phyloP scores from a whole-genome alignment of 495 filamentous ascomycete species.

The Xylaria longipes region DNA sequence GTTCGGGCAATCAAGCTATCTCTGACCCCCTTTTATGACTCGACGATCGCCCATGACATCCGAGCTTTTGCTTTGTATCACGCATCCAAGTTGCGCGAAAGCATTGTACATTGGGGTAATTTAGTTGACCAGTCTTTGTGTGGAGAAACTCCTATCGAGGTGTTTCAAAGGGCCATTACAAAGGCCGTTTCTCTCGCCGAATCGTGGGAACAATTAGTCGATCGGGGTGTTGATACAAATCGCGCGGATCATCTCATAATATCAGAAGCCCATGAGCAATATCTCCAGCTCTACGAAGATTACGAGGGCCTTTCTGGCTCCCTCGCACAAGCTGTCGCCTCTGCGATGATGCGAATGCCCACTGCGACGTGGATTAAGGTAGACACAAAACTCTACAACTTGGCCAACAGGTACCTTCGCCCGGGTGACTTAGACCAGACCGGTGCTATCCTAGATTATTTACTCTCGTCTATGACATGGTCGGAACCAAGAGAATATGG shows the following conservation, averaged over 20 bases:
- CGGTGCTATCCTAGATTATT: not conserved
- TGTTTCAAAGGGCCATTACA: not conserved
- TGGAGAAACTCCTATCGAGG: not conserved
- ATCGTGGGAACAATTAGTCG: not conserved
- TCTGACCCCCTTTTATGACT: not conserved
- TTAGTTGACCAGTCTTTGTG: not conserved
- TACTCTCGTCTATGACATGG: not conserved
- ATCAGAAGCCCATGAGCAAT: not conserved
- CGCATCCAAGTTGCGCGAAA: not conserved
- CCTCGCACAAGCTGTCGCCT: not conserved
- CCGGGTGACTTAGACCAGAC: not conserved
- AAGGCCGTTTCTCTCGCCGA: not conserved
- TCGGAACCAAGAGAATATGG: not conserved
- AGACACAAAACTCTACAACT: not conserved
- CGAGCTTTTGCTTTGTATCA: not conserved
- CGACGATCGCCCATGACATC: not conserved
- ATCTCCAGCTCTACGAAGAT: slow-evolving; percentile 3
- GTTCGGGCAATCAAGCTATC: not conserved
- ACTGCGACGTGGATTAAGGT: not conserved
- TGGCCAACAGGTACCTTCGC: not conserved
- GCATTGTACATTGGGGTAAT: not conserved
- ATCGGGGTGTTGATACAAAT: not conserved
- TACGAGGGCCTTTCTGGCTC: not conserved
- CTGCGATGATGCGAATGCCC: slow-evolving; percentile 11
- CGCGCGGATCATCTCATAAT: not conserved